A percentile compares a stretch with the other conserved stretches of the same genome.
These are phyloP conservation scores for Fraxinus paxiana DNA, from an alignment of 305 asterid genomes.

Conservation along the genomic window DNA sequence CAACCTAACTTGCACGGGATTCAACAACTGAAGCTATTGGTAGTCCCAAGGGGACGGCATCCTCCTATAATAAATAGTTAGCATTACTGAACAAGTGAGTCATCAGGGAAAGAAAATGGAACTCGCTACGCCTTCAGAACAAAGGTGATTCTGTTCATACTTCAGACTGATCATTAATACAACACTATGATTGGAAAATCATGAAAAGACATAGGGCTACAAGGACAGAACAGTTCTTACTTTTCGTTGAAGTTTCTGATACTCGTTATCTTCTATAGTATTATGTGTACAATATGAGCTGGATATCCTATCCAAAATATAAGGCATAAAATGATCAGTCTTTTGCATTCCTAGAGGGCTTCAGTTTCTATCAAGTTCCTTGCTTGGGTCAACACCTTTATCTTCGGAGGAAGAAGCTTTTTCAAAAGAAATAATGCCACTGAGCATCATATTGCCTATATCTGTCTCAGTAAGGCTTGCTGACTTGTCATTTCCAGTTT, in stretches of 20 bases:
- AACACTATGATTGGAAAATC: not conserved
- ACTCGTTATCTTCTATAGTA: not conserved
- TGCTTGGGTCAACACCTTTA: not conserved
- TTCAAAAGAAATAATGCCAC: conserved; percentile 1
- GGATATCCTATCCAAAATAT: not conserved
- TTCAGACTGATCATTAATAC: not conserved
- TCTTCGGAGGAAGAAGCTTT: not conserved
- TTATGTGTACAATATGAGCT: not conserved
- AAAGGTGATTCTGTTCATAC: too few species aligned
- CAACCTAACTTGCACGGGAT: too few species aligned
- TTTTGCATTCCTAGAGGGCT: not conserved
- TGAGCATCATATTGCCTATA: not conserved
- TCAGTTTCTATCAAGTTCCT: not conserved
- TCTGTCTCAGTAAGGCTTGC: not conserved
- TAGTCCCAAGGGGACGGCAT: too few species aligned
- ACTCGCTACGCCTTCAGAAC: too few species aligned
- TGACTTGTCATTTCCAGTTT: conserved; percentile 8
- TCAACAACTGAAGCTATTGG: too few species aligned
- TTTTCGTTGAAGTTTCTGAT: not conserved
- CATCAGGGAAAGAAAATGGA: too few species aligned
- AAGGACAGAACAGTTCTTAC: not conserved
- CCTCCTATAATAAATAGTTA: too few species aligned
- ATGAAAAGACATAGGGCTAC: not conserved
- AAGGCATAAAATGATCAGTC: not conserved
- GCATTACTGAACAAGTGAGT: too few species aligned